Evolutionary conservation across 2,329 filamentous ascomycete genomes (phyloP).

Genomic region (Ambrosiella xylebori): DNA sequence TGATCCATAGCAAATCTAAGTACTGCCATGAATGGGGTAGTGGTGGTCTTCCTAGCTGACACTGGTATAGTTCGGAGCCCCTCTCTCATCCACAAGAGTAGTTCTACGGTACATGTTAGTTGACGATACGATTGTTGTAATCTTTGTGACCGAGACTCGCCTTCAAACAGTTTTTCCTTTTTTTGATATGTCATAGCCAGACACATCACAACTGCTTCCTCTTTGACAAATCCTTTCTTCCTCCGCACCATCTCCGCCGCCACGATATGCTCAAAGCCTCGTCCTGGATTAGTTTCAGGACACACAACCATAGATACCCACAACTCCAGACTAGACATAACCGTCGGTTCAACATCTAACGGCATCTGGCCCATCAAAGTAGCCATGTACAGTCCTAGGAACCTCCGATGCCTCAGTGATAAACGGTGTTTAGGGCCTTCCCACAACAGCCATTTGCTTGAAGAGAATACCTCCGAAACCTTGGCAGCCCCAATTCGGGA

Average conservation of each 20-base stretch:
- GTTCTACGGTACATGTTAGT: conserved; percentile 16
- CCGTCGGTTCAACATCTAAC: conserved; percentile 29
- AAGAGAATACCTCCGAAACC: conserved; percentile 28
- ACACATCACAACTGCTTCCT: conserved; percentile 20
- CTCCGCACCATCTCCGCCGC: conserved; percentile 28
- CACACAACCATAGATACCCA: conserved; percentile 37
- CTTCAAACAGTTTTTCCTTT: conserved; percentile 32
- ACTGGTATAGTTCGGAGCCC: conserved; percentile 25
- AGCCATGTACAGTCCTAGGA: conserved; percentile 33
- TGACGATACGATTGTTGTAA: not conserved
- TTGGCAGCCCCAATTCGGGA: conserved; percentile 28
- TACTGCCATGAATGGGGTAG: conserved; percentile 25
- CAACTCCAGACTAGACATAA: conserved; percentile 30
- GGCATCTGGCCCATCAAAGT: conserved; percentile 30
- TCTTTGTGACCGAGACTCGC: conserved; percentile 17
- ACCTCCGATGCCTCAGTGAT: conserved; percentile 25
- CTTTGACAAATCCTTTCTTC: conserved; percentile 27
- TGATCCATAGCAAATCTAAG: conserved; percentile 34
- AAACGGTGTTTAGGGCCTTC: conserved; percentile 24
- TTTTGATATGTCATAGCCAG: conserved; percentile 29
- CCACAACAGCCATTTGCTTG: conserved; percentile 31
- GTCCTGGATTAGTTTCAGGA: conserved; percentile 22
- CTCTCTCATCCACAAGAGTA: conserved; percentile 33
- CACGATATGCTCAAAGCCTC: conserved; percentile 33
- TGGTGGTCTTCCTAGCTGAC: conserved; percentile 21